Conservation (phyloP, 2,329 filamentous ascomycete species). For the Blastomyces percursus region DNA sequence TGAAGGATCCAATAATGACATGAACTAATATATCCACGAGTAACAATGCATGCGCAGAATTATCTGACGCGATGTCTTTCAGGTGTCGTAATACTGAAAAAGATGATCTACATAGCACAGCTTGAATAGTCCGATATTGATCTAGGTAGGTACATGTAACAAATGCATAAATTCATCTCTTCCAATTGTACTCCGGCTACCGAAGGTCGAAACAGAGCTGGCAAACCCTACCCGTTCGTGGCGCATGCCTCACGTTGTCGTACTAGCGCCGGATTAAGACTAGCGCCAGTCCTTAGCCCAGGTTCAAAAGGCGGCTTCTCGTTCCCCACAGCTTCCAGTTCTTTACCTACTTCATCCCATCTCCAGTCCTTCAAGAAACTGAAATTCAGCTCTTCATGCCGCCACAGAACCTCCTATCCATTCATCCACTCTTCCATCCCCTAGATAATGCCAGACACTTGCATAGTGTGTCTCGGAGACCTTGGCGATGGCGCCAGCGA, state of each 20-base stretch:
- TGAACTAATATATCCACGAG: background rate
- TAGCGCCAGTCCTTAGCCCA: constrained; percentile 20
- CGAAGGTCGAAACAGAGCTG: background rate
- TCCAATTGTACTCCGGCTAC: background rate
- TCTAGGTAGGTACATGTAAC: background rate
- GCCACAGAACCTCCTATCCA: constrained; percentile 22
- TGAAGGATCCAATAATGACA: background rate
- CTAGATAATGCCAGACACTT: constrained; percentile 52
- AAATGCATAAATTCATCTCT: background rate
- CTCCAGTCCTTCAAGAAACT: constrained; percentile 14
- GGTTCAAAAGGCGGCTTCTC: constrained; percentile 29
- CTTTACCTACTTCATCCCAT: constrained; percentile 21
- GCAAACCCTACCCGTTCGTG: background rate
- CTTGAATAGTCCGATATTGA: background rate
- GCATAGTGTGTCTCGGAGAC: constrained; percentile 62
- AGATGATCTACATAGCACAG: background rate
- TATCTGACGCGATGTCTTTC: background rate
- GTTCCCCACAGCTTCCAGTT: constrained; percentile 15
- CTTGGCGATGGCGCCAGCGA: constrained; percentile 49
- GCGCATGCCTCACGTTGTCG: constrained; percentile 30
- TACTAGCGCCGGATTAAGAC: constrained; percentile 4
- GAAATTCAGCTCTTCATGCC: constrained; percentile 30
- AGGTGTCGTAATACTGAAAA: too few relatives aligned
- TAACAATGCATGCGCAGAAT: background rate
- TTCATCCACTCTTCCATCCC: constrained; percentile 20